These are phyloP conservation scores for Senecio squalidus DNA, from an alignment of 140 eudicot species.

Conservation along the genomic window DNA sequence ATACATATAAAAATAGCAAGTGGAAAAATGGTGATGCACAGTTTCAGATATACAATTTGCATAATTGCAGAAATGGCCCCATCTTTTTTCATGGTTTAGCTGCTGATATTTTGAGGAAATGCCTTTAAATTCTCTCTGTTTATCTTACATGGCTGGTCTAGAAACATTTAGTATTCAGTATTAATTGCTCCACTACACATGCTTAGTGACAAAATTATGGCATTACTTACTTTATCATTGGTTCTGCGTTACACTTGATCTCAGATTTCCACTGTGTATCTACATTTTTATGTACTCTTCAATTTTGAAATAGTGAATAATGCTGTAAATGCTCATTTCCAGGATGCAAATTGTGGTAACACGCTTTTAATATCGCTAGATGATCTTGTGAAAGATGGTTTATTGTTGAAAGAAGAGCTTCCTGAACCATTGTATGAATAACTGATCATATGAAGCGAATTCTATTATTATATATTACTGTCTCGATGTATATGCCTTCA, in stretches of 20 bases:
- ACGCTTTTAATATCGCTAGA: conserved; percentile 91
- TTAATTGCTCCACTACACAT: not conserved
- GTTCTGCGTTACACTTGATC: not conserved
- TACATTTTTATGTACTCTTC: not conserved
- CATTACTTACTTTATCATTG: not conserved
- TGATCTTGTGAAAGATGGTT: conserved; percentile 94
- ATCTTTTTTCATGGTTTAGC: too few species aligned
- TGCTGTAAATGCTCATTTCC: conserved; percentile 24
- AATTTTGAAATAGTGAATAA: not conserved
- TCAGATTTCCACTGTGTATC: conserved; percentile 6
- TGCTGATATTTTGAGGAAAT: too few species aligned
- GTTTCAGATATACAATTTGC: too few species aligned
- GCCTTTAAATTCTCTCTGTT: too few species aligned
- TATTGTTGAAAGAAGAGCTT: conserved; percentile 70
- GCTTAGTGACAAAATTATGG: conserved; percentile 1
- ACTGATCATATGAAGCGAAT: conserved; percentile 5
- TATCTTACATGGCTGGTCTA: not conserved
- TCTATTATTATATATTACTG: not conserved
- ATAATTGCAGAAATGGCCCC: too few species aligned
- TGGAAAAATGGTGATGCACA: too few species aligned
- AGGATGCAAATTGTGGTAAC: conserved; percentile 99
- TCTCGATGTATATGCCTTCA: conserved; percentile 17
- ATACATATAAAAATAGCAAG: too few species aligned
- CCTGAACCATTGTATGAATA: conserved; percentile 79
- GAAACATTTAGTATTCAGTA: not conserved